These are phyloP conservation scores for Kentomonas sorsogonicus DNA, from an alignment of 208 protist species.

Conservation along the genomic window DNA sequence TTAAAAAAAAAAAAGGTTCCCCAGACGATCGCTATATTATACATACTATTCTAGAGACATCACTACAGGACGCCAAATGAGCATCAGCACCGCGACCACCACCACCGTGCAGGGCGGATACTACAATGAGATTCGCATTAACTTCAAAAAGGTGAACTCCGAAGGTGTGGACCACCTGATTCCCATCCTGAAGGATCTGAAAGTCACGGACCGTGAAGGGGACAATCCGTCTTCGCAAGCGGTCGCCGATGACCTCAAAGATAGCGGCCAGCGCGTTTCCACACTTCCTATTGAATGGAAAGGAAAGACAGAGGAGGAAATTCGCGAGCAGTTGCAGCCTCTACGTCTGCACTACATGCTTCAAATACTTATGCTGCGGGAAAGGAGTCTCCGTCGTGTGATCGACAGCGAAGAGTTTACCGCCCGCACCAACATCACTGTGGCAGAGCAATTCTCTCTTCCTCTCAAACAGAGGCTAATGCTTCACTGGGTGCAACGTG, in stretches of 20 bases:
- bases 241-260: slow-evolving; percentile 15
- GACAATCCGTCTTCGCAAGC: slow-evolving; percentile 12
- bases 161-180: slow-evolving; percentile 26
- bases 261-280: slow-evolving; percentile 5
- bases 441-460: slow-evolving; percentile 22
- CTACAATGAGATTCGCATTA: slow-evolving; percentile 13
- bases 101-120: slow-evolving; percentile 1
- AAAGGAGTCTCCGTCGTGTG: slow-evolving; percentile 33
- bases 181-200: slow-evolving; percentile 21
- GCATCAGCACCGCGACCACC: not conserved
- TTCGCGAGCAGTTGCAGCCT: slow-evolving; percentile 29
- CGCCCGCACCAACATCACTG: slow-evolving; percentile 14
- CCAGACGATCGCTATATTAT: too few relatives aligned
- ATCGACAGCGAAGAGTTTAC: slow-evolving; percentile 40
- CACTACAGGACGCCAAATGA: not conserved
- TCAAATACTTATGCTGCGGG: slow-evolving; percentile 42
- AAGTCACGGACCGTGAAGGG: not conserved
- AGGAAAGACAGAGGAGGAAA: slow-evolving; percentile 20
- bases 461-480: slow-evolving; percentile 32
- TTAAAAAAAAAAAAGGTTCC: too few relatives aligned
- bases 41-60: not conserved
- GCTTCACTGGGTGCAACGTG: too few relatives aligned
- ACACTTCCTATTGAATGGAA: slow-evolving; percentile 43
- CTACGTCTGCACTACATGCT: slow-evolving; percentile 41
- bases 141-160: slow-evolving; percentile 16